These are phyloP conservation scores for Ophiostoma montium DNA, from an alignment of 2,329 filamentous ascomycete species.

Conservation along the genomic window DNA sequence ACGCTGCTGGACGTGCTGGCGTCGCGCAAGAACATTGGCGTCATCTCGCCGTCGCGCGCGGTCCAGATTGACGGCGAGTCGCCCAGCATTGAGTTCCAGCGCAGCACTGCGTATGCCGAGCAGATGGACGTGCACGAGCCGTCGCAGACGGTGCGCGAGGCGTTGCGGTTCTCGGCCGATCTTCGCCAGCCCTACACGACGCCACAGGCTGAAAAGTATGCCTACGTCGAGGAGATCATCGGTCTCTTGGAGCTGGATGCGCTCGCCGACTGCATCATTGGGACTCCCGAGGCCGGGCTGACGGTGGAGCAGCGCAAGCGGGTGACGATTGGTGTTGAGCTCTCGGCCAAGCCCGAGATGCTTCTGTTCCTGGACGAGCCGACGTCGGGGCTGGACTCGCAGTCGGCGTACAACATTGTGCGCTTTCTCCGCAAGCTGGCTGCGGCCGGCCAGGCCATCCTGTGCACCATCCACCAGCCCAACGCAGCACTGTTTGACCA, in stretches of 20 bases:
- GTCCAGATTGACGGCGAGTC: conserved; percentile 42
- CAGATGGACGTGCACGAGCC: conserved; percentile 49
- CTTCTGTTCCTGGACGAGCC: conserved; percentile 70
- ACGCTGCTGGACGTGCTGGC: conserved; percentile 68
- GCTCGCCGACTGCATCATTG: conserved; percentile 45
- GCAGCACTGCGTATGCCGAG: conserved; percentile 47
- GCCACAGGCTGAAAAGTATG: conserved; percentile 38
- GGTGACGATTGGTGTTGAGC: conserved; percentile 82
- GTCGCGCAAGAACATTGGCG: conserved; percentile 45
- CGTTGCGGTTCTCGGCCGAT: conserved; percentile 47
- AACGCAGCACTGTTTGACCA: conserved; percentile 77
- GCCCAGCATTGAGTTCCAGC: conserved; percentile 43
- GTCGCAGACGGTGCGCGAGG: conserved; percentile 48
- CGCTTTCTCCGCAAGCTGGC: conserved; percentile 66
- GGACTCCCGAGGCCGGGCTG: conserved; percentile 51
- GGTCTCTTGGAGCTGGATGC: conserved; percentile 43
- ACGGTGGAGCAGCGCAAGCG: conserved; percentile 55
- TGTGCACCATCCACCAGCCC: conserved; percentile 86
- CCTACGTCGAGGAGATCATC: conserved; percentile 46
- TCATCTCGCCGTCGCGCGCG: conserved; percentile 34
- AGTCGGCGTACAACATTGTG: conserved; percentile 63
- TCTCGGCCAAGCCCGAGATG: conserved; percentile 68
- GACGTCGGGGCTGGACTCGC: conserved; percentile 58
- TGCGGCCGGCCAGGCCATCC: conserved; percentile 69
- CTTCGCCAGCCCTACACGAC: conserved; percentile 42